phyloP scores from a whole-genome alignment of 768 basidiomycete genomes.

The Mrakia blollopis region DNA sequence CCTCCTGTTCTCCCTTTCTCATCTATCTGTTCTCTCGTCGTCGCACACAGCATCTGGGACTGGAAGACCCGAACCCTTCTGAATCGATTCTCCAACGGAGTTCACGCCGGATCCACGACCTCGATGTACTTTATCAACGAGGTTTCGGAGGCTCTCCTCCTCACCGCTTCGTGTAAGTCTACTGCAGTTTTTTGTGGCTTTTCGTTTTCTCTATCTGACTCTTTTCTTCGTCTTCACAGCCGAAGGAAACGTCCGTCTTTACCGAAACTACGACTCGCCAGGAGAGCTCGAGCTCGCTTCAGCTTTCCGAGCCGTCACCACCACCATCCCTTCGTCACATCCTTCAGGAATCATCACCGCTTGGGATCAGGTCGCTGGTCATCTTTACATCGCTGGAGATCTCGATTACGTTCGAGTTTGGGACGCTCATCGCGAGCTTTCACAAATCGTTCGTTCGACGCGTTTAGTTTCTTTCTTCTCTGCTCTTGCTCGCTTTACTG shows the following conservation, averaged over 20 bases:
- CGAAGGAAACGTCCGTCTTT: conserved; percentile 86
- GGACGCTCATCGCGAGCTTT: conserved; percentile 88
- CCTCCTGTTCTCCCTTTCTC: neutral
- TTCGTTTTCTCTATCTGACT: no score
- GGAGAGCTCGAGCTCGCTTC: conserved; percentile 82
- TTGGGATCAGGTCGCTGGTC: conserved; percentile 86
- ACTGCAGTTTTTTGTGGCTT: neutral
- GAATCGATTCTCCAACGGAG: conserved; percentile 83
- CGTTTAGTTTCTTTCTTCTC: neutral
- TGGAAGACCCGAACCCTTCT: conserved; percentile 77
- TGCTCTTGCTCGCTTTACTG: neutral
- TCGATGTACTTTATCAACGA: conserved; percentile 90
- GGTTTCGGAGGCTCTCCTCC: conserved; percentile 81
- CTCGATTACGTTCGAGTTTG: conserved; percentile 81
- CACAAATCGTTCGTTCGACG: conserved; percentile 56
- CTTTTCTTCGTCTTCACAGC: conserved; percentile 50
- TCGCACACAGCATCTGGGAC: conserved; percentile 71
- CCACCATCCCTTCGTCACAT: conserved; percentile 56
- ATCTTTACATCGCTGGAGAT: conserved; percentile 85
- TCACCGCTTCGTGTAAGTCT: conserved; percentile 73
- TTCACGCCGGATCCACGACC: conserved; percentile 75
- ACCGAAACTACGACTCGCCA: conserved; percentile 80
- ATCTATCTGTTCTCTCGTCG: neutral
- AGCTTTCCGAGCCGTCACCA: conserved; percentile 72
- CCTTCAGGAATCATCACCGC: conserved; percentile 73